Percentiles rank a stretch among this genome's conserved stretches.
phyloP scores from a whole-genome alignment of 2,329 filamentous ascomycete species.

The Basipetospora chlamydospora region DNA sequence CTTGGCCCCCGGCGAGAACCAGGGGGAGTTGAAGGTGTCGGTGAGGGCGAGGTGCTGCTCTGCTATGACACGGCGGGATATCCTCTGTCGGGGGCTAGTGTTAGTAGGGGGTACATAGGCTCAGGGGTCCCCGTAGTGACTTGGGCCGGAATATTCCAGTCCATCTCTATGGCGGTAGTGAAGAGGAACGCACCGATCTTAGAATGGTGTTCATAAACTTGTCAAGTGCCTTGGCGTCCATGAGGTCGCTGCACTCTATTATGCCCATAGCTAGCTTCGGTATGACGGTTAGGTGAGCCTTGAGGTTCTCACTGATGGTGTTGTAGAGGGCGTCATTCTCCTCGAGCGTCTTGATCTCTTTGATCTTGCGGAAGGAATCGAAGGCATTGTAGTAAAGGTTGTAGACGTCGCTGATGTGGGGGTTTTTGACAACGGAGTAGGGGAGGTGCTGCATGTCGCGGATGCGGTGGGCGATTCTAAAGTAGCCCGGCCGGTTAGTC shows the following conservation, averaged over 20 bases:
- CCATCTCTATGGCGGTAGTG: too few relatives aligned
- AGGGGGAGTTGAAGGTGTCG: conserved; percentile 81
- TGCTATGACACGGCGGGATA: conserved; percentile 89
- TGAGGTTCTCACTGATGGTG: conserved; percentile 62
- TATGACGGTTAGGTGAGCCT: conserved; percentile 83
- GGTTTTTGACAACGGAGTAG: conserved; percentile 91
- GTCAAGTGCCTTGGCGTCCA: conserved; percentile 71
- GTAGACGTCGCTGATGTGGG: conserved; percentile 86
- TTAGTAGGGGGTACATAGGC: conserved; percentile 5
- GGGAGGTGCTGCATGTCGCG: conserved; percentile 95
- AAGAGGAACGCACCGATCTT: conserved; percentile 62
- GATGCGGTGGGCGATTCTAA: conserved; percentile 77
- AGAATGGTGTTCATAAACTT: conserved; percentile 91
- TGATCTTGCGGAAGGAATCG: conserved; percentile 71
- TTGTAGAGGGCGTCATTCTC: conserved; percentile 85
- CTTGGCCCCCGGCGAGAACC: conserved; percentile 73
- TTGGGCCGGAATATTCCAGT: too few relatives aligned
- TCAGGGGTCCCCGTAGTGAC: too few relatives aligned
- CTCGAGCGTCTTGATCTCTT: conserved; percentile 69
- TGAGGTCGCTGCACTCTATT: conserved; percentile 71
- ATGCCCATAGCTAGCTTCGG: conserved; percentile 91
- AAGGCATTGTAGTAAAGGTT: conserved; percentile 97
- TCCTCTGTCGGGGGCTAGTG: conserved; percentile 42
- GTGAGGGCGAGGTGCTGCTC: conserved; percentile 93
- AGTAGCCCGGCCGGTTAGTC: background rate